phyloP scores from a whole-genome alignment of 257 asterid species.

The Scutellaria barbata region DNA sequence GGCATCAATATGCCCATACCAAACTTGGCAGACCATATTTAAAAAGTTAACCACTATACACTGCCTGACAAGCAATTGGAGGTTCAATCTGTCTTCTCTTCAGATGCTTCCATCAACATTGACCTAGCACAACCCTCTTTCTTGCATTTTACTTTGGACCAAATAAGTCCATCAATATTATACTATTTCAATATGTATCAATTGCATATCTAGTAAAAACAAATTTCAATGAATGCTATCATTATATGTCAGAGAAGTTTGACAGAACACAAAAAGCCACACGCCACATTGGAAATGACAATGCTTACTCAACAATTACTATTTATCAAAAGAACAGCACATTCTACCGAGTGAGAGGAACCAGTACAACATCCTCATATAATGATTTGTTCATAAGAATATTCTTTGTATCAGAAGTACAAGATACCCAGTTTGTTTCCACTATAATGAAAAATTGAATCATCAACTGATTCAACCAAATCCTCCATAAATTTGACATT shows the following conservation, averaged over 20 bases:
- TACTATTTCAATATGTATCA: background rate
- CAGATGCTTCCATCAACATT: background rate
- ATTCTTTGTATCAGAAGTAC: slow-evolving; percentile 2
- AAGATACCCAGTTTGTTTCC: background rate
- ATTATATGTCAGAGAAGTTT: slow-evolving; percentile 10
- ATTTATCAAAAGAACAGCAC: background rate
- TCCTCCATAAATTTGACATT: background rate
- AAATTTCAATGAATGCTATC: background rate
- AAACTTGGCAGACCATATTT: background rate
- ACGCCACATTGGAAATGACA: slow-evolving; percentile 5
- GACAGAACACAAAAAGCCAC: background rate
- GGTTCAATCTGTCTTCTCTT: slow-evolving; percentile 5
- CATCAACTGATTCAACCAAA: background rate
- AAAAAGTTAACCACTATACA: background rate
- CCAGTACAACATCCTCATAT: background rate
- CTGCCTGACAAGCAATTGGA: background rate
- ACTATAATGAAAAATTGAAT: background rate
- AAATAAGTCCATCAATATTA: background rate
- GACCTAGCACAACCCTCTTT: slow-evolving; percentile 10
- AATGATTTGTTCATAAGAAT: slow-evolving; percentile 10
- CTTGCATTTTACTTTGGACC: background rate
- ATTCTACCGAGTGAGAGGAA: background rate
- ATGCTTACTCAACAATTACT: background rate
- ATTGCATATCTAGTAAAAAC: slow-evolving; percentile 6
- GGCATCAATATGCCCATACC: background rate